Conservation (phyloP, 805 yeast species). For the Pichia deserticola region DNA sequence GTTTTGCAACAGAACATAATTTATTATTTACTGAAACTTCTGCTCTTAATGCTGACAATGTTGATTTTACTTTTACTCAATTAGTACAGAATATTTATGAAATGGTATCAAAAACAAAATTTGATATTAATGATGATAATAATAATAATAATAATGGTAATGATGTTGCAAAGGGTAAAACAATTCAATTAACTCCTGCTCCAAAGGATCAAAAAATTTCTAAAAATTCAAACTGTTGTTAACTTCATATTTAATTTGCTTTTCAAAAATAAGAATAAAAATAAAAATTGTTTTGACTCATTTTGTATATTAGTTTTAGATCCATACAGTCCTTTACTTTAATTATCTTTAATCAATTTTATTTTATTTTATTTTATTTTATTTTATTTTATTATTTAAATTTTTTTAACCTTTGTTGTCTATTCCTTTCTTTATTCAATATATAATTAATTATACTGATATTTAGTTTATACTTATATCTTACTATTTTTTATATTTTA, state of each 20-base stretch:
- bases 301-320: neutral
- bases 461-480: too few species aligned
- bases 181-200: slow-evolving; percentile 87
- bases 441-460: too few species aligned
- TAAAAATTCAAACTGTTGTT: slow-evolving; percentile 67
- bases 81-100: slow-evolving; percentile 89
- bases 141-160: slow-evolving; percentile 25
- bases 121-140: slow-evolving; percentile 72
- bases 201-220: slow-evolving; percentile 68
- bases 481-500: neutral
- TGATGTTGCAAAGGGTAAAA: slow-evolving; percentile 68
- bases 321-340: too few species aligned
- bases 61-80: slow-evolving; percentile 90
- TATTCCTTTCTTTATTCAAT: too few species aligned
- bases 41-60: slow-evolving; percentile 90
- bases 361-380: neutral
- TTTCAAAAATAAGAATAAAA: neutral
- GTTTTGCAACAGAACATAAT: slow-evolving; percentile 87
- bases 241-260: slow-evolving; percentile 9
- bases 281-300: neutral
- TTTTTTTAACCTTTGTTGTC: too few species aligned
- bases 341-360: neutral
- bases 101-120: slow-evolving; percentile 88
- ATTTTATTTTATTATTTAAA: too few species aligned
- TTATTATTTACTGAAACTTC: slow-evolving; percentile 92